Evolutionary conservation across 495 filamentous ascomycete genomes (phyloP), one percentile per base, ranked within the genome.

Genomic region (Neurospora cerealis): DNA sequence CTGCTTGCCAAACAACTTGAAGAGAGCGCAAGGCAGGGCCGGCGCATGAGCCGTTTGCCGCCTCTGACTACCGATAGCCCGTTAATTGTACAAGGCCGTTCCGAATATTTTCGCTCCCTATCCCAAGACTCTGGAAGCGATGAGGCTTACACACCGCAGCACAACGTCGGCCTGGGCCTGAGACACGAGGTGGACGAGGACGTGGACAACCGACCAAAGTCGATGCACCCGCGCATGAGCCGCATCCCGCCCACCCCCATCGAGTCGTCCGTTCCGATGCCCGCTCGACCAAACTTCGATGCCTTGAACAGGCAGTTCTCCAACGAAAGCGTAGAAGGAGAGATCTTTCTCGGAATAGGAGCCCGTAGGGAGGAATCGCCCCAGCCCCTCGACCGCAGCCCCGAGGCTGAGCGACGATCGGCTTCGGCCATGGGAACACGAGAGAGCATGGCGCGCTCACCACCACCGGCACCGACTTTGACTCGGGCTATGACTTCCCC

Each of bases 1-100:
- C 80, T 95, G 75, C 87, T 98, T 66, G 92, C 93, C n/a, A 92
- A 89, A 81, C 91, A 96, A 80, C 87, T 99, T 44, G 90, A 97
- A 77, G 90, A 94, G 73, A 92, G 89, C 72, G 85, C 86, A 70
- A 88, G 88, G 77, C 89, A 91, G 62, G 88, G 87, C 28, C 89
- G 88, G 54, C 91, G 95, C 44, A 89, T 97, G 80, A 97, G 94
- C 82, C 87, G 95, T 70, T 82, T 99, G 60, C 93, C 94, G 3
- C 93, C 93, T 7, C 84, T 93, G 73, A 93, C 92, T 41, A 92
- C 95, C 54, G 92, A 92, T 36, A 91, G 92, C 76, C 85, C 85
- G 19, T 77, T 87, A 71, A 78, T 94, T 87, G 77, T 89, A 89
- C 79, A 92, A 85, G 76, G 87, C 69, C 87, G 93, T 70, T 92